phyloP scores from a whole-genome alignment of 192 early-diverging fungal species.

The Dissophora ornata region DNA sequence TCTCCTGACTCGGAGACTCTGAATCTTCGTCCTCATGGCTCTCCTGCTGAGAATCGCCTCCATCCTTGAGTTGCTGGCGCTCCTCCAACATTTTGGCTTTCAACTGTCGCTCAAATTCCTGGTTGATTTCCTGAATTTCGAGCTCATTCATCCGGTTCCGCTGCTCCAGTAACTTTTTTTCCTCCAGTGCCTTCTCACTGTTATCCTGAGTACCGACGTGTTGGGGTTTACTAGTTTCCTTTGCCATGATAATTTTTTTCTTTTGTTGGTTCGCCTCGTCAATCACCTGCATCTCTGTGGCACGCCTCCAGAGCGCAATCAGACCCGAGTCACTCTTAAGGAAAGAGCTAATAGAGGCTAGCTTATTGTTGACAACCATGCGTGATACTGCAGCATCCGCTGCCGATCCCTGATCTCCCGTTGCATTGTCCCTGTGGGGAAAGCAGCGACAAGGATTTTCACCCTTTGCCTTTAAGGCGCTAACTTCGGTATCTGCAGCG shows the following conservation, averaged over 20 bases:
- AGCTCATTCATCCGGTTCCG: slow-evolving; percentile 30
- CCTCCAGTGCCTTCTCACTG: slow-evolving; percentile 3
- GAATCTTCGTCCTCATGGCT: neutral
- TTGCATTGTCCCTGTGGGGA: slow-evolving; percentile 3
- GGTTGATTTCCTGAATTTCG: slow-evolving; percentile 47
- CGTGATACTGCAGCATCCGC: slow-evolving; percentile 6
- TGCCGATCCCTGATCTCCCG: neutral
- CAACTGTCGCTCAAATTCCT: slow-evolving; percentile 49
- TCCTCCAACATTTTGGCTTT: slow-evolving; percentile 23
- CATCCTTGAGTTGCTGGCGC: slow-evolving; percentile 1
- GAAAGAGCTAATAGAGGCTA: slow-evolving; percentile 50
- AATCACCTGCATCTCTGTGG: slow-evolving; percentile 53
- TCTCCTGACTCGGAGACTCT: slow-evolving; percentile 12
- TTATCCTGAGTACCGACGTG: neutral
- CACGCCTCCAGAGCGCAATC: slow-evolving; percentile 49
- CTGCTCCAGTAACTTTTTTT: slow-evolving; percentile 26
- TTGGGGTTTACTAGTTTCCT: slow-evolving; percentile 2
- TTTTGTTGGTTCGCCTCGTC: slow-evolving; percentile 50
- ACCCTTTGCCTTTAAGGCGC: slow-evolving; percentile 10
- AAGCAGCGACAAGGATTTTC: neutral
- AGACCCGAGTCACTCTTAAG: slow-evolving; percentile 52
- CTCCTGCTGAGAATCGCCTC: neutral
- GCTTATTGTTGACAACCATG: slow-evolving; percentile 45
- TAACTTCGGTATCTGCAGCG: slow-evolving; percentile 11
- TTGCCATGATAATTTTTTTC: neutral